Conservation (phyloP, 169 alveolate species). For the Cryptosporidium sp. region DNA sequence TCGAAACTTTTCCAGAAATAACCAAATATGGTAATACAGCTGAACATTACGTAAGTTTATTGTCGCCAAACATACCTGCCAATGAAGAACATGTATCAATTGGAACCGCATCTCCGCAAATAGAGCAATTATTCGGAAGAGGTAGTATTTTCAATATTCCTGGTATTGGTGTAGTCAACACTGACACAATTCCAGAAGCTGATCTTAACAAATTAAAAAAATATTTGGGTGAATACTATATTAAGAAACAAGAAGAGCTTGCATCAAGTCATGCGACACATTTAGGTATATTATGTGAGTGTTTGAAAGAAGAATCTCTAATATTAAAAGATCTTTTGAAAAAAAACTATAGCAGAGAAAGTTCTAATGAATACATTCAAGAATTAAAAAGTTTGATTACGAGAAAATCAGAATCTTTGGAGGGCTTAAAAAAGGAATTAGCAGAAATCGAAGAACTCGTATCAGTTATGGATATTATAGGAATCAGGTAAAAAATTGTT, state of each 20-base stretch:
- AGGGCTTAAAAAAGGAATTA: slow-evolving; percentile 25
- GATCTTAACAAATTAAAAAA: slow-evolving; percentile 41
- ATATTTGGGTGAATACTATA: slow-evolving; percentile 40
- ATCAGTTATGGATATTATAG: slow-evolving; percentile 30
- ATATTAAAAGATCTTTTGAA: slow-evolving; percentile 44
- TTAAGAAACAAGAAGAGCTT: slow-evolving; percentile 62
- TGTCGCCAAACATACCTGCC: not conserved
- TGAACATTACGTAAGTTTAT: not conserved
- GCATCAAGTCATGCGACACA: slow-evolving; percentile 70
- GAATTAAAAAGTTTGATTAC: slow-evolving; percentile 36
- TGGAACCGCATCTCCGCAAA: slow-evolving; percentile 26
- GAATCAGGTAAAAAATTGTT: not conserved
- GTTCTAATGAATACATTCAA: slow-evolving; percentile 26
- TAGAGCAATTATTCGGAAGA: slow-evolving; percentile 49
- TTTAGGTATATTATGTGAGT: slow-evolving; percentile 57
- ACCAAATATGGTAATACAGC: not conserved
- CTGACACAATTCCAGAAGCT: slow-evolving; percentile 25
- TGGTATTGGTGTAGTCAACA: slow-evolving; percentile 64
- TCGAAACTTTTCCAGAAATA: slow-evolving; percentile 6
- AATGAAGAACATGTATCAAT: not conserved
- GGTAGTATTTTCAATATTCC: slow-evolving; percentile 55
- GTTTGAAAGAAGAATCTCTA: slow-evolving; percentile 64
- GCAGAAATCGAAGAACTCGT: slow-evolving; percentile 53
- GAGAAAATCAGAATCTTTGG: slow-evolving; percentile 49
- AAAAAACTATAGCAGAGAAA: slow-evolving; percentile 24